Evolutionary conservation across 129 eudicot genomes (phyloP).

Genomic region (Centaurea solstitialis): DNA sequence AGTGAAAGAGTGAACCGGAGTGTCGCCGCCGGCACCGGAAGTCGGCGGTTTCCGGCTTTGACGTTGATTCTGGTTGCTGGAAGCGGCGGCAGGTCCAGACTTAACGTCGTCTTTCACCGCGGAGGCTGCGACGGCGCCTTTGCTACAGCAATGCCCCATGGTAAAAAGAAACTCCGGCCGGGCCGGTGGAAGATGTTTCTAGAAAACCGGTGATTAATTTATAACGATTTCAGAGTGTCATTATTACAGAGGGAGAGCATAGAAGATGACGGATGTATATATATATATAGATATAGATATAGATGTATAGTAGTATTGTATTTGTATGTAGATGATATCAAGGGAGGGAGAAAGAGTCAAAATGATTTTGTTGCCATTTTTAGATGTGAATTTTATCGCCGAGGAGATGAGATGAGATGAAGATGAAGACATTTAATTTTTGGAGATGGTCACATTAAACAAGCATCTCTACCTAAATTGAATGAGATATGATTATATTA

Average conservation of each 20-base stretch:
- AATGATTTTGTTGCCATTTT: slow-evolving; percentile 17
- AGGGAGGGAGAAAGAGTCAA: slow-evolving; percentile 18
- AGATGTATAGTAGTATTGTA: neutral
- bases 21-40: slow-evolving; percentile 29
- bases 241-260: neutral
- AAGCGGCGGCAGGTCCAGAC: neutral
- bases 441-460: slow-evolving; percentile 17
- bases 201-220: neutral
- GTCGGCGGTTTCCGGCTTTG: slow-evolving; percentile 27
- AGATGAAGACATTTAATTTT: slow-evolving; percentile 12
- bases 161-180: neutral
- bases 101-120: slow-evolving; percentile 37
- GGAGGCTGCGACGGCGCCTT: slow-evolving; percentile 23
- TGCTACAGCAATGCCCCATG: slow-evolving; percentile 87
- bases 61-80: slow-evolving; percentile 12
- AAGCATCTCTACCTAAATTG: slow-evolving; percentile 1
- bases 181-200: neutral
- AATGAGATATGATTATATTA: neutral
- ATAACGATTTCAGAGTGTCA: neutral
- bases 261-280: slow-evolving; percentile 7
- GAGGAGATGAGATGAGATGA: neutral
- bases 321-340: slow-evolving; percentile 20
- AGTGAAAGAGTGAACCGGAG: slow-evolving; percentile 60
- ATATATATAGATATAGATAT: too few relatives aligned
- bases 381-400: slow-evolving; percentile 9